phyloP scores from a whole-genome alignment of 2,329 filamentous ascomycete genomes.

The Colletotrichum agaves region DNA sequence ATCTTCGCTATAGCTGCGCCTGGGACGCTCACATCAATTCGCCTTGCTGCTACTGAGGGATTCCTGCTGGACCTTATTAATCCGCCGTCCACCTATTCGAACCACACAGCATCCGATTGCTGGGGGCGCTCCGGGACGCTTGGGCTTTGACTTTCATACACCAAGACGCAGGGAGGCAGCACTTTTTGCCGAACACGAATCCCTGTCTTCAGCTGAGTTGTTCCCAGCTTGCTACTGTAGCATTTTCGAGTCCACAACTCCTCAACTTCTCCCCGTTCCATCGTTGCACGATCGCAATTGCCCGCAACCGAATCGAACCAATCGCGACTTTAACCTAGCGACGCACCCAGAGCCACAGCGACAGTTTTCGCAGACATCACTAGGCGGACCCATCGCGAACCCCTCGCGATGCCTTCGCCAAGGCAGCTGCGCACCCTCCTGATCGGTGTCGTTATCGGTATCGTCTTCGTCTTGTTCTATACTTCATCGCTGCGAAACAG shows the following conservation, averaged over 20 bases:
- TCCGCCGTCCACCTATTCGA: conserved; percentile 15
- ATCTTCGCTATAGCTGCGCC: not conserved
- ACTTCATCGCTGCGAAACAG: conserved; percentile 68
- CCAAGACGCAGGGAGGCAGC: conserved; percentile 12
- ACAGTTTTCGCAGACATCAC: not conserved
- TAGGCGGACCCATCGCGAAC: not conserved
- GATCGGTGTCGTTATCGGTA: conserved; percentile 70
- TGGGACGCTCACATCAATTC: not conserved
- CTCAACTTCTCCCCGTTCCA: not conserved
- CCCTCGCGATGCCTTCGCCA: conserved; percentile 70
- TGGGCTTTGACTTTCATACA: conserved; percentile 17
- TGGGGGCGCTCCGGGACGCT: conserved; percentile 35
- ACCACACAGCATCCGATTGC: conserved; percentile 28
- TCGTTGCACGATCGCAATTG: conserved; percentile 11
- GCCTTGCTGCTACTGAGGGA: not conserved
- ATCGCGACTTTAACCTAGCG: not conserved
- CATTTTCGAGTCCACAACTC: conserved; percentile 10
- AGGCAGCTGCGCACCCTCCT: conserved; percentile 76
- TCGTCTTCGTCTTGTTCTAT: conserved; percentile 79
- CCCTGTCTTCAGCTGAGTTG: not conserved
- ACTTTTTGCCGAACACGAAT: conserved; percentile 4
- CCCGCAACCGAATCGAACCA: not conserved
- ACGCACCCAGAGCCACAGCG: not conserved
- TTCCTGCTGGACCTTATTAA: conserved; percentile 4
- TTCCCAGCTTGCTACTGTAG: conserved; percentile 13